Evolutionary conservation across 1,284 basidiomycete species (phyloP).

Genomic region (Cutaneotrichosporon cavernicola): DNA sequence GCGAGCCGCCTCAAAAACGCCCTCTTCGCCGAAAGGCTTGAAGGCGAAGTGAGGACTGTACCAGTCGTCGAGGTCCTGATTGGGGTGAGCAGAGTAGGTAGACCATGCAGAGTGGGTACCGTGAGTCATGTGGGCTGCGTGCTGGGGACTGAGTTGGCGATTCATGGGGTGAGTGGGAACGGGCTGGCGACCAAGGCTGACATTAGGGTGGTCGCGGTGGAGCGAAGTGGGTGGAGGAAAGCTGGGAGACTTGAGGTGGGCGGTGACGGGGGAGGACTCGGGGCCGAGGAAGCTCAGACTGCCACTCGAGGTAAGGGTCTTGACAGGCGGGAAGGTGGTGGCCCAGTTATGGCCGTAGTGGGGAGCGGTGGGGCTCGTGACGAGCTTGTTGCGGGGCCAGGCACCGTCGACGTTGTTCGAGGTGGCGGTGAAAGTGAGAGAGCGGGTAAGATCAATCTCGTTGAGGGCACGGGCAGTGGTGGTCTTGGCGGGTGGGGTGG

Average conservation of each 20-base stretch:
- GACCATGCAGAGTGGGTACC: not conserved
- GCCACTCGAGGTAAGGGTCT: not conserved
- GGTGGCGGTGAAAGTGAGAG: not conserved
- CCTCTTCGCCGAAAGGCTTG: slow-evolving; percentile 8
- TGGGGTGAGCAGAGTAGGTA: not conserved
- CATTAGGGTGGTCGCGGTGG: not conserved
- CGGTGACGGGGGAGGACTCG: not conserved
- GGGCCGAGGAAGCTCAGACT: slow-evolving; percentile 2
- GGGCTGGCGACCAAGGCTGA: not conserved
- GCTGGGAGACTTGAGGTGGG: slow-evolving; percentile 25
- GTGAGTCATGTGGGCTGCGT: not conserved
- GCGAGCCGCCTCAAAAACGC: not conserved
- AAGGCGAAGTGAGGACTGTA: not conserved
- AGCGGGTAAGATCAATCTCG: not conserved
- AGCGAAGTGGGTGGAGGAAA: slow-evolving; percentile 8
- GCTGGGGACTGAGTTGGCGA: not conserved
- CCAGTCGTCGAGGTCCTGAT: not conserved
- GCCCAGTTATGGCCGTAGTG: slow-evolving; percentile 18
- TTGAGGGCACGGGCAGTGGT: not conserved
- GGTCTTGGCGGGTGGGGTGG: not conserved
- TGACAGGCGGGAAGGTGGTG: slow-evolving; percentile 13
- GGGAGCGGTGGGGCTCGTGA: slow-evolving; percentile 9
- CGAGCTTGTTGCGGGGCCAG: not conserved
- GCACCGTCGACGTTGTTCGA: not conserved
- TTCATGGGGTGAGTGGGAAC: not conserved